Base-by-base conservation (phyloP, 2,329 filamentous ascomycete species). In the Talaromyces sp. region DNA sequence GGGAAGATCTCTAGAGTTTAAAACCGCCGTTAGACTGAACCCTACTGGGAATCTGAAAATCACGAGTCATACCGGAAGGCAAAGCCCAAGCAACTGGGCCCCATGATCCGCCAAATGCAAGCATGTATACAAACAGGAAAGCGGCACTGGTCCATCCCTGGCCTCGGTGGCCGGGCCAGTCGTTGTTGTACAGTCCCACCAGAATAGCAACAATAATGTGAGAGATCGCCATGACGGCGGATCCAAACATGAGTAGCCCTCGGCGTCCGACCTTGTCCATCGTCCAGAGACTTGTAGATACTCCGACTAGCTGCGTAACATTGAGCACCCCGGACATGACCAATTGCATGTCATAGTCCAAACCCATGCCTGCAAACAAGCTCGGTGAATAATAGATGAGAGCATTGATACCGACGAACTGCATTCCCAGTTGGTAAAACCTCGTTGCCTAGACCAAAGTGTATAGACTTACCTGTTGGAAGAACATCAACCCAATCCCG, bases 301-400 rank as follows among this genome's bases (percentile, higher is more conserved):
- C 78, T 62, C 80, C 78, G 28, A 80, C 67, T 7, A 82, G 67
- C 64, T 82, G 77, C 19, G 72, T 77, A 65, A 84, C 77, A 68
- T 85, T 85, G 22, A 82, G 69, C 11, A 81, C 72, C 25, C 83
- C 82, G 9, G 78, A 78, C 75, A 85, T 78, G 10, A 83, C 76
- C 0, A 86, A 72, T 55, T 81, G 81, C 75, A 79, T 77, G 58
- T 77, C 70, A 42, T 71, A 71, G 57, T 77, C 69, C 19, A 81
- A 67, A 11, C 79, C 80, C 73, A 82, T 79, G 1, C 75, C 78
- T 64, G 81, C 69, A 68, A 87, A 87, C 0, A 88, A 76, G n/a
- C 84, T 84, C 0, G 84, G 84, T 27, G 84, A 84, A 70, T 86
- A 88, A 73, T 87, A 87, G n/a, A 75, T 77, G 1, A 88, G 78